A percentile compares a stretch with the other conserved stretches of the same genome.
phyloP scores from a whole-genome alignment of 1,139 yeast genomes.

The Debaryomycetaceae sp. region DNA sequence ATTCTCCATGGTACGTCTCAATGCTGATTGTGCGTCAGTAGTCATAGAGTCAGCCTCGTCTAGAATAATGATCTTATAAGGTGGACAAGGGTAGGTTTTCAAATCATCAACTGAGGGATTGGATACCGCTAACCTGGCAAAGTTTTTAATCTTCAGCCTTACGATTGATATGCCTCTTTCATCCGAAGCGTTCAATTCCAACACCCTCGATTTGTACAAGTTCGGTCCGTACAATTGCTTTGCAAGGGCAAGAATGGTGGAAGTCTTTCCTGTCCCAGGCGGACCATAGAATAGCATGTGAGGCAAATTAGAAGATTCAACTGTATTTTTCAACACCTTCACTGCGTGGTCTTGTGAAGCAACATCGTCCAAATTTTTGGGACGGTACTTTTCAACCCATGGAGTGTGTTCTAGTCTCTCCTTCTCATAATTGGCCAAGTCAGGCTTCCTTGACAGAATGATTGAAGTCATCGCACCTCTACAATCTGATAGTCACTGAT shows the following conservation, averaged over 20 bases:
- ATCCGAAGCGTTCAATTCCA: conserved; percentile 93
- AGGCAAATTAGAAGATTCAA: conserved; percentile 80
- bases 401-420: conserved; percentile 56
- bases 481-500: not conserved
- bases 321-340: conserved; percentile 73
- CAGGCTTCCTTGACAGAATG: conserved; percentile 11
- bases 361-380: conserved; percentile 77
- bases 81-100: conserved; percentile 86
- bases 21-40: conserved; percentile 93
- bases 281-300: conserved; percentile 97
- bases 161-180: conserved; percentile 95
- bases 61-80: conserved; percentile 77
- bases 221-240: conserved; percentile 75
- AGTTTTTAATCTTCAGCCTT: conserved; percentile 85
- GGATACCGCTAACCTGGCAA: conserved; percentile 84
- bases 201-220: conserved; percentile 69
- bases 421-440: conserved; percentile 32
- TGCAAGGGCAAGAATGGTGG: conserved; percentile 86
- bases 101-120: conserved; percentile 69
- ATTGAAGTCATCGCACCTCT: conserved; percentile 14
- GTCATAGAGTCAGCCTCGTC: conserved; percentile 99
- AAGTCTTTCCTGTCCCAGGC: conserved; percentile 96
- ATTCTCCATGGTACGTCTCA: conserved; percentile 94
- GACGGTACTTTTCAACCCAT: conserved; percentile 84
- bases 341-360: conserved; percentile 92